Percentiles rank a stretch among this genome's conserved stretches.
Evolutionary conservation across 108 stramenopile genomes (phyloP).

Genomic region (Cylindrotheca closterium): DNA sequence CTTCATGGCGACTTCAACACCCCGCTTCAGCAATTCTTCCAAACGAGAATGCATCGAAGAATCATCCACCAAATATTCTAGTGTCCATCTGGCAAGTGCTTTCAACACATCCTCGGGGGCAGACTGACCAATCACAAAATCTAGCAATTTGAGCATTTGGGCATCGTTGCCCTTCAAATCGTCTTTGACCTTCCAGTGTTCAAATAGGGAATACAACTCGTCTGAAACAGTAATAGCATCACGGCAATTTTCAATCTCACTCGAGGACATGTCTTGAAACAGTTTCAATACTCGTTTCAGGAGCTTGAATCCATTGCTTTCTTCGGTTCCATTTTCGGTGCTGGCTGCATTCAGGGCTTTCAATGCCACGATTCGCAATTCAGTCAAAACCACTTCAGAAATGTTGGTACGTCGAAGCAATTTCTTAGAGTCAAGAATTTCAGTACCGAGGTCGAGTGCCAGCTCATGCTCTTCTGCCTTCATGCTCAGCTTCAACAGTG

Average conservation of each 20-base stretch:
- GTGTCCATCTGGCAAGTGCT: constrained; percentile 46
- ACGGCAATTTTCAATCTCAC: constrained; percentile 6
- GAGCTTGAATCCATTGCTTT: constrained; percentile 24
- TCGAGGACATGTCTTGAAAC: constrained; percentile 37
- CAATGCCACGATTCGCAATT: constrained; percentile 32
- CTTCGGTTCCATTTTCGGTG: constrained; percentile 21
- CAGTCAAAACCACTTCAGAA: constrained; percentile 25
- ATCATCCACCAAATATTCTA: constrained; percentile 32
- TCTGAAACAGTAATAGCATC: constrained; percentile 24
- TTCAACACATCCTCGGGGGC: constrained; percentile 49
- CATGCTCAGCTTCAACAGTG: constrained; percentile 58
- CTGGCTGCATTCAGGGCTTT: constrained; percentile 22
- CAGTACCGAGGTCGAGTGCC: constrained; percentile 66
- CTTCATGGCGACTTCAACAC: constrained; percentile 46
- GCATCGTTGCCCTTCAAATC: constrained; percentile 6
- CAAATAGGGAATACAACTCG: constrained; percentile 23
- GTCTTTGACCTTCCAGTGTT: constrained; percentile 16
- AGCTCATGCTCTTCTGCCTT: constrained; percentile 52
- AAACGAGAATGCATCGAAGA: constrained; percentile 29
- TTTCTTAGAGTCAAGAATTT: constrained; percentile 34
- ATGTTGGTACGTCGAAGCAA: constrained; percentile 16
- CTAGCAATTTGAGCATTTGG: constrained; percentile 41
- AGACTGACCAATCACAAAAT: constrained; percentile 44
- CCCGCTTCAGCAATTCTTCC: constrained; percentile 40
- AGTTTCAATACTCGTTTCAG: constrained; percentile 34